Evolutionary conservation across 2,329 filamentous ascomycete species (phyloP).

Genomic region (Juglanconis sp.): DNA sequence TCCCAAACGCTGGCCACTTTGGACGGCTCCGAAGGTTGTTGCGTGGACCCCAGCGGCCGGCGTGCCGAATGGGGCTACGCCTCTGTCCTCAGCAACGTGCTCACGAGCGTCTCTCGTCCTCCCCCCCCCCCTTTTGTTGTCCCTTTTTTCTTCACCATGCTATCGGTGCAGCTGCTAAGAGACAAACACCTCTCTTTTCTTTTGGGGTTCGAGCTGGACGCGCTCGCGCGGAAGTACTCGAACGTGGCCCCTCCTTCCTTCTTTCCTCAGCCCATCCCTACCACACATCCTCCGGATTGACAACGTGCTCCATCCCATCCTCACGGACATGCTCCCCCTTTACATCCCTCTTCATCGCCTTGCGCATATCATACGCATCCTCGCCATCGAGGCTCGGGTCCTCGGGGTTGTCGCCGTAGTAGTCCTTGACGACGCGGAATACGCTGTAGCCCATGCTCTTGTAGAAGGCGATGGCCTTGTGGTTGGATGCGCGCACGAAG

Average conservation of each 20-base stretch:
- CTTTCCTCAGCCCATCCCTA: constrained; percentile 33
- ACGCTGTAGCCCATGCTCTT: constrained; percentile 88
- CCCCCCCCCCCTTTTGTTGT: neutral
- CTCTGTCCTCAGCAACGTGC: neutral
- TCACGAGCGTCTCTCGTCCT: neutral
- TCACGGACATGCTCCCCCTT: constrained; percentile 72
- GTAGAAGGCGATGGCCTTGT: constrained; percentile 84
- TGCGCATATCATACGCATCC: constrained; percentile 97
- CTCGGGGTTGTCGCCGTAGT: constrained; percentile 82
- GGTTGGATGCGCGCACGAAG: constrained; percentile 87
- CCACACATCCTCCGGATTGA: constrained; percentile 85
- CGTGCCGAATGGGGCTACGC: neutral
- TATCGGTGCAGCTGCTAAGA: no score
- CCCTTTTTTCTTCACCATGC: no score
- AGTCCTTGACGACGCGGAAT: constrained; percentile 82
- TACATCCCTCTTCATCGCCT: constrained; percentile 78
- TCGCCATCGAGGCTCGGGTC: constrained; percentile 63
- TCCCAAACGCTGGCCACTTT: neutral
- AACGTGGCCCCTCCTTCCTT: neutral
- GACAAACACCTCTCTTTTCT: neutral
- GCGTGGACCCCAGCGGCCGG: neutral
- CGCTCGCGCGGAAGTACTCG: neutral
- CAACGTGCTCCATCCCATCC: constrained; percentile 74
- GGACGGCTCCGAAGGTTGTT: neutral
- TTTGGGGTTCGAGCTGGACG: neutral